A percentile compares a stretch with the other conserved stretches of the same genome.
phyloP scores from a whole-genome alignment of 129 eudicot genomes.

The Flaveria robusta region DNA sequence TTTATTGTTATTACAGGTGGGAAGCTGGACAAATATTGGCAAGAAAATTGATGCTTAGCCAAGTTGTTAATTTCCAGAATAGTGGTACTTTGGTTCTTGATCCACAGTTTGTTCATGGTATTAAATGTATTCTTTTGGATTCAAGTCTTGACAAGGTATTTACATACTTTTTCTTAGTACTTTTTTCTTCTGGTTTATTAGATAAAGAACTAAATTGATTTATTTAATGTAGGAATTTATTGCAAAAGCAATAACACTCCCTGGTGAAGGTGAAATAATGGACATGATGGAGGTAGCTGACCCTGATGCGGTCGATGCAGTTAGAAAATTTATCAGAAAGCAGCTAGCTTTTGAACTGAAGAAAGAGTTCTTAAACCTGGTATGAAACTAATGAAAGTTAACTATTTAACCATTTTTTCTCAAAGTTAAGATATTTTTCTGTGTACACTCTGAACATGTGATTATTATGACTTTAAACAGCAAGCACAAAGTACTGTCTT shows the following conservation, averaged over 20 bases:
- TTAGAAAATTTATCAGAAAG: slow-evolving; percentile 76
- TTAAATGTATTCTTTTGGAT: slow-evolving; percentile 70
- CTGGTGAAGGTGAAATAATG: slow-evolving; percentile 95
- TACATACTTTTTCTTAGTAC: not conserved
- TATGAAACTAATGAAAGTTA: slow-evolving; percentile 35
- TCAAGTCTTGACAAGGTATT: slow-evolving; percentile 82
- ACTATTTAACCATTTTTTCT: not conserved
- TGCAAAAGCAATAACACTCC: slow-evolving; percentile 88
- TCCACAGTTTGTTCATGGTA: slow-evolving; percentile 71
- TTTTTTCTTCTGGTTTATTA: not conserved
- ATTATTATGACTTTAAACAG: no score
- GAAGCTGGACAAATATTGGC: slow-evolving; percentile 91
- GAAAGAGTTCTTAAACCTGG: slow-evolving; percentile 60
- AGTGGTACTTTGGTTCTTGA: slow-evolving; percentile 61
- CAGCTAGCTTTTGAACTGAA: slow-evolving; percentile 79
- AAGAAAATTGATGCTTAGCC: slow-evolving; percentile 77
- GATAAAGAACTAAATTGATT: not conserved
- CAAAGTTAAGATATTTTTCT: not conserved
- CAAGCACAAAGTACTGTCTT: no score
- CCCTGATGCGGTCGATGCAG: slow-evolving; percentile 99
- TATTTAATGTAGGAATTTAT: slow-evolving; percentile 69
- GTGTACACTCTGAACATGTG: no score
- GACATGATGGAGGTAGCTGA: slow-evolving; percentile 96
- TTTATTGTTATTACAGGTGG: slow-evolving; percentile 55
- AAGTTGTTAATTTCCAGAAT: slow-evolving; percentile 81